Conservation (phyloP, 2,329 filamentous ascomycete species). For the Talaromyces funiculosus region DNA sequence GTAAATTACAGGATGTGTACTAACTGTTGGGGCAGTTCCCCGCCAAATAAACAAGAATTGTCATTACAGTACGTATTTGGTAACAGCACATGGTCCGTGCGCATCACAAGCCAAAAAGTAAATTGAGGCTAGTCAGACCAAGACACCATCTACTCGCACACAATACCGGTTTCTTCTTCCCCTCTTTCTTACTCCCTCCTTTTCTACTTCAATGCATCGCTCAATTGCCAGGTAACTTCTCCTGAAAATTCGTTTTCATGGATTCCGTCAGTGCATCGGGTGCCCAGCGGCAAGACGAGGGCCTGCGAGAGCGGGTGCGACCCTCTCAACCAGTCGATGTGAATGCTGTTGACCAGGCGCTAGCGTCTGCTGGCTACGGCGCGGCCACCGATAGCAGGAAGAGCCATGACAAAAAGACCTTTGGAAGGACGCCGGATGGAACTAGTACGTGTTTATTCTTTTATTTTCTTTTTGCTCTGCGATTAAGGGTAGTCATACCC, state of each 20-base stretch:
- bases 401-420: constrained; percentile 65
- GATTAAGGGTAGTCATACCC: not conserved
- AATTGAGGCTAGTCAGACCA: not conserved
- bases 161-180: not conserved
- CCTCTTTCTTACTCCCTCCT: not conserved
- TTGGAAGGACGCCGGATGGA: constrained; percentile 83
- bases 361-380: constrained; percentile 25
- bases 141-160: not conserved
- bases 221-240: not conserved
- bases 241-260: constrained; percentile 21
- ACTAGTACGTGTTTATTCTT: constrained; percentile 64
- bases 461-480: not conserved
- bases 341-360: constrained; percentile 44
- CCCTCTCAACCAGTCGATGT: constrained; percentile 34
- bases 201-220: not conserved
- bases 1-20: not conserved
- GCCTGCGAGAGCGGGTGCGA: constrained; percentile 46
- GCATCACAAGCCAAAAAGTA: not conserved
- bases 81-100: not conserved
- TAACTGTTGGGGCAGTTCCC: not conserved
- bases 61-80: not conserved
- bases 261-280: constrained; percentile 35
- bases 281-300: constrained; percentile 28
- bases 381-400: constrained; percentile 43
- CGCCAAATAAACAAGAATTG: too few relatives aligned